Evolutionary conservation across 2,329 filamentous ascomycete species (phyloP).

Genomic region (Drechslera avenae): DNA sequence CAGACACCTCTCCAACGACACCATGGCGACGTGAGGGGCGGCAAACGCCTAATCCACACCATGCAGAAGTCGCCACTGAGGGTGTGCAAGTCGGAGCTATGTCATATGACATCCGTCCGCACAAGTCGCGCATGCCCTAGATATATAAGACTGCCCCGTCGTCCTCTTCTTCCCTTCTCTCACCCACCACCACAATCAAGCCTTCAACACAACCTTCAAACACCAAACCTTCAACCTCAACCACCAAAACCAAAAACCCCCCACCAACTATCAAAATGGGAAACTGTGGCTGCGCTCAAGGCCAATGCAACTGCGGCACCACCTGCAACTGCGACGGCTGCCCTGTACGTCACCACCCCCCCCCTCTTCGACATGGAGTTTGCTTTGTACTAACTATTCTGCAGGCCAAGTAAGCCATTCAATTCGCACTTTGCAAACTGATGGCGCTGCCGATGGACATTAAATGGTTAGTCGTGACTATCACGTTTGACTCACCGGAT

Average conservation of each 20-base stretch:
- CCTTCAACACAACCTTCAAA: background rate
- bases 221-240: background rate
- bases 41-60: background rate
- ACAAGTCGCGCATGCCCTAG: constrained; percentile 28
- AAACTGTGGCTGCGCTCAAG: constrained; percentile 34
- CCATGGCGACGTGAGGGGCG: constrained; percentile 2
- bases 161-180: background rate
- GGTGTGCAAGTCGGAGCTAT: background rate
- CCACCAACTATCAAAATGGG: constrained; percentile 15
- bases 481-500: background rate
- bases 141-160: constrained; percentile 19
- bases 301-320: constrained; percentile 32
- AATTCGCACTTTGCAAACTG: background rate
- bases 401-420: constrained; percentile 25
- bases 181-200: background rate
- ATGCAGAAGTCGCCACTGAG: background rate
- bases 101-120: constrained; percentile 13
- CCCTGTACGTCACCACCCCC: constrained; percentile 24
- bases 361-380: background rate
- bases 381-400: background rate
- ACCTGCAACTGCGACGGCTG: constrained; percentile 34
- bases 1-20: background rate
- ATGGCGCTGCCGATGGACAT: background rate
- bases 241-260: constrained; percentile 3
- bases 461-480: constrained; percentile 1